phyloP scores from a whole-genome alignment of 305 asterid genomes.

The Fraxinus floribunda region DNA sequence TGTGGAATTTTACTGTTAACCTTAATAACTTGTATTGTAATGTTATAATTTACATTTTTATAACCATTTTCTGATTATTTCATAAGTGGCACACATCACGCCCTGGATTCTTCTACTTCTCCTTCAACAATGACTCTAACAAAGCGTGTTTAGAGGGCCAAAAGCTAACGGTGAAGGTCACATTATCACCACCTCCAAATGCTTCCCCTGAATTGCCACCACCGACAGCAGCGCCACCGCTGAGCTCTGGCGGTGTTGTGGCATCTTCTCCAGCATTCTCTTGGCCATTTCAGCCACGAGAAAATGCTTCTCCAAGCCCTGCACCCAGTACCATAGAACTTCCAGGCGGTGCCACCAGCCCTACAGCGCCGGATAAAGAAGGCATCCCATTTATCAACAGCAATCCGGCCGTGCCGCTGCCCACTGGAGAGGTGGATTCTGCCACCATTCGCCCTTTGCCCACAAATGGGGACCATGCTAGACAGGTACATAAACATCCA shows the following conservation, averaged over 20 bases:
- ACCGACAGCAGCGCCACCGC: conserved; percentile 33
- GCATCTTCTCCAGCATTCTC: conserved; percentile 66
- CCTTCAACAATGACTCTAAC: conserved; percentile 71
- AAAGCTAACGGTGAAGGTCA: conserved; percentile 60
- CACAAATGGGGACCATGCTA: conserved; percentile 37
- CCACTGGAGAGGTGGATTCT: conserved; percentile 84
- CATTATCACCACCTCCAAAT: conserved; percentile 23
- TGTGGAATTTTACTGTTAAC: neutral
- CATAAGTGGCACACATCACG: conserved; percentile 82
- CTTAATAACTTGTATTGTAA: neutral
- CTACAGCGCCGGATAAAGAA: conserved; percentile 49
- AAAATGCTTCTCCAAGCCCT: conserved; percentile 41
- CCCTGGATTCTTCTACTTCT: conserved; percentile 73
- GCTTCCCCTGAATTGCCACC: conserved; percentile 24
- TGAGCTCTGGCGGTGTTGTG: conserved; percentile 43
- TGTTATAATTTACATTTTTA: neutral
- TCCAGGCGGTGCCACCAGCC: conserved; percentile 28
- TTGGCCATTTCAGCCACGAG: conserved; percentile 66
- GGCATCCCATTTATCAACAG: conserved; percentile 79
- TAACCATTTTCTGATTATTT: neutral
- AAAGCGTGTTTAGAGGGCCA: conserved; percentile 58
- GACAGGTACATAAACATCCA: conserved; percentile 23
- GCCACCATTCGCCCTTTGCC: conserved; percentile 68
- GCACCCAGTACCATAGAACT: conserved; percentile 28
- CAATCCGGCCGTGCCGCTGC: conserved; percentile 89